Evolutionary conservation across 192 early-diverging fungal species (phyloP).

Genomic region (Podila verticillata): DNA sequence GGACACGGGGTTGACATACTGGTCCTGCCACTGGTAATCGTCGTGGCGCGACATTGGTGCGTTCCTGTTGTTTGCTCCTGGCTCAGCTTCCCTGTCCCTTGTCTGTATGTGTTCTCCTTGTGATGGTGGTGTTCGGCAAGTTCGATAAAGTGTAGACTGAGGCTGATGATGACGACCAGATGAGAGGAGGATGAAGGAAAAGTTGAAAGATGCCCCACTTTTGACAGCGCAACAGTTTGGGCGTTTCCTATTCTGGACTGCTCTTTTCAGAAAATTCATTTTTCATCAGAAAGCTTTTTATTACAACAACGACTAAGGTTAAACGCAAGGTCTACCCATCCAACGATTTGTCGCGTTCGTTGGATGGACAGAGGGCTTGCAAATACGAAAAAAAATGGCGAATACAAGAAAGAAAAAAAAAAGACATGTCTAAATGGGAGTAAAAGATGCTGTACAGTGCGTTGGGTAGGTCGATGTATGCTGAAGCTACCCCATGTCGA

Average conservation of each 20-base stretch:
- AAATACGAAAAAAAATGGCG: not conserved
- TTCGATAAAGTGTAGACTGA: not conserved
- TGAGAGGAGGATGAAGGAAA: not conserved
- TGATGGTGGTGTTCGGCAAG: too few relatives aligned
- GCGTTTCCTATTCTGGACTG: too few relatives aligned
- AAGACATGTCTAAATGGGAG: constrained; percentile 1
- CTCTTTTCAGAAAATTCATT: too few relatives aligned
- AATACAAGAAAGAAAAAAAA: not conserved
- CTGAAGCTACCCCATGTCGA: not conserved
- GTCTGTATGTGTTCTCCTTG: too few relatives aligned
- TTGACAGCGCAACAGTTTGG: not conserved
- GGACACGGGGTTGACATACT: constrained; percentile 18
- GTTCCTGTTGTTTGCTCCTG: not conserved
- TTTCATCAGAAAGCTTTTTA: too few relatives aligned
- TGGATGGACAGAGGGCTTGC: not conserved
- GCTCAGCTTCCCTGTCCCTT: too few relatives aligned
- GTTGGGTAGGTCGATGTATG: not conserved
- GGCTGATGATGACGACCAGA: not conserved
- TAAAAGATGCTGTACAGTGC: constrained; percentile 3
- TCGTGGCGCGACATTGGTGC: constrained; percentile 27
- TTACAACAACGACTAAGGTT: too few relatives aligned
- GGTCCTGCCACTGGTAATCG: constrained; percentile 42
- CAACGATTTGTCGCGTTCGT: not conserved
- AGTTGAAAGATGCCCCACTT: not conserved
- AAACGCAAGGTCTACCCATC: too few relatives aligned